Evolutionary conservation across 2,329 filamentous ascomycete genomes (phyloP).

Genomic region (Trichophyton schoenleinii): DNA sequence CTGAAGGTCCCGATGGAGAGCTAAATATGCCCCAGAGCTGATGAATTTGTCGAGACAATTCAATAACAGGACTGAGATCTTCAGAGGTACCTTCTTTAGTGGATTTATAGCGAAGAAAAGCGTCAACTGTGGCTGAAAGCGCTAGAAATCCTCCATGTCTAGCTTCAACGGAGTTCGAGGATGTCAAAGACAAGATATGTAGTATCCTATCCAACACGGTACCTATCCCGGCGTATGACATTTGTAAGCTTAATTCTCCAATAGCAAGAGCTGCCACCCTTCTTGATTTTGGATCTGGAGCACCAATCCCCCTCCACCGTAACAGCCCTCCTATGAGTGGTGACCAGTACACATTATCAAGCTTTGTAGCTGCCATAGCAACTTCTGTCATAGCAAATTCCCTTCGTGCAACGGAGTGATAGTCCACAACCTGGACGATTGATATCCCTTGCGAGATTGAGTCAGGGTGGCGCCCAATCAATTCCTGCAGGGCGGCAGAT

Average conservation of each 20-base stretch:
- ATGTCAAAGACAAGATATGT: constrained; percentile 25
- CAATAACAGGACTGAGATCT: constrained; percentile 13
- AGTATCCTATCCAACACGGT: constrained; percentile 24
- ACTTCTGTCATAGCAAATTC: constrained; percentile 71
- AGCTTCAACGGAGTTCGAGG: constrained; percentile 30
- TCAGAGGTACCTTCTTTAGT: constrained; percentile 13
- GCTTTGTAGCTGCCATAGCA: constrained; percentile 51
- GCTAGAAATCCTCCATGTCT: constrained; percentile 34
- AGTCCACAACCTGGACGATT: constrained; percentile 82
- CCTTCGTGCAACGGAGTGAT: constrained; percentile 80
- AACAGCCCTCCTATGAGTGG: constrained; percentile 59
- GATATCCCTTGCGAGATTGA: constrained; percentile 68
- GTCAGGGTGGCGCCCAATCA: constrained; percentile 85
- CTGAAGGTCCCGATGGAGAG: constrained; percentile 22
- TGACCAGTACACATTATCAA: constrained; percentile 53
- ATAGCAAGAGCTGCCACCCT: constrained; percentile 59
- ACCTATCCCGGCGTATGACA: constrained; percentile 21
- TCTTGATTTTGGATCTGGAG: constrained; percentile 61
- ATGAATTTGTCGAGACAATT: constrained; percentile 20
- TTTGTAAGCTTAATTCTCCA: constrained; percentile 36
- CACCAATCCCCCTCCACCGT: constrained; percentile 78
- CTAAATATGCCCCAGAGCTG: constrained; percentile 29
- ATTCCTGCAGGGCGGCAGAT: constrained; percentile 84
- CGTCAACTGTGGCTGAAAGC: constrained; percentile 28
- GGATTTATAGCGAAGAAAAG: constrained; percentile 18